These are phyloP conservation scores for Coemansia sp. DNA, from an alignment of 192 early-diverging fungal species.

Conservation along the genomic window DNA sequence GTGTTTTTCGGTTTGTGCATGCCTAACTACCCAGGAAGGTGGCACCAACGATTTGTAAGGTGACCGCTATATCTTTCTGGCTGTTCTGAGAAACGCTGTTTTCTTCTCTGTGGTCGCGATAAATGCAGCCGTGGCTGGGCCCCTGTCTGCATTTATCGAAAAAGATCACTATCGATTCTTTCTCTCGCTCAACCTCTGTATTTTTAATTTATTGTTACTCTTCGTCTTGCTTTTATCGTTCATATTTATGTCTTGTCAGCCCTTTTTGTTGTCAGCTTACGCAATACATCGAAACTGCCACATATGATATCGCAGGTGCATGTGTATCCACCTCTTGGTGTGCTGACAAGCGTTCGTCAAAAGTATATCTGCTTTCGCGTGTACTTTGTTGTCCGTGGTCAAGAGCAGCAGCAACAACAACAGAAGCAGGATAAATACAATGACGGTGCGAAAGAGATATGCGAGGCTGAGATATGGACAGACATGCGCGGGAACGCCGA, in stretches of 20 bases:
- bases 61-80: background rate
- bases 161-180: too few species aligned
- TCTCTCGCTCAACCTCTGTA: background rate
- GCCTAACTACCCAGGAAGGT: background rate
- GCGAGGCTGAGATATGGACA: constrained; percentile 35
- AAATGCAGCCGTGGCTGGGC: constrained; percentile 12
- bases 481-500: constrained; percentile 18
- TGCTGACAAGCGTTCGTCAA: constrained; percentile 26
- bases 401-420: background rate
- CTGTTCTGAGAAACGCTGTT: background rate
- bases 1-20: constrained; percentile 12
- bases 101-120: background rate
- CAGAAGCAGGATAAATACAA: too few species aligned
- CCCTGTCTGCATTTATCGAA: background rate
- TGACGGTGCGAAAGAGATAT: background rate
- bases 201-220: background rate
- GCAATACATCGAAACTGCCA: background rate
- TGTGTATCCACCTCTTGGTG: constrained; percentile 41
- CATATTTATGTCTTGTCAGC: background rate
- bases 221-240: background rate
- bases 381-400: constrained; percentile 14
- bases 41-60: background rate
- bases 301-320: constrained; percentile 12
- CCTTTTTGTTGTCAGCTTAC: background rate
- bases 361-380: constrained; percentile 29